Evolutionary conservation across 1,284 basidiomycete genomes (phyloP), one percentile per base, ranked within the genome.

Genomic region (Boletus smithii): DNA sequence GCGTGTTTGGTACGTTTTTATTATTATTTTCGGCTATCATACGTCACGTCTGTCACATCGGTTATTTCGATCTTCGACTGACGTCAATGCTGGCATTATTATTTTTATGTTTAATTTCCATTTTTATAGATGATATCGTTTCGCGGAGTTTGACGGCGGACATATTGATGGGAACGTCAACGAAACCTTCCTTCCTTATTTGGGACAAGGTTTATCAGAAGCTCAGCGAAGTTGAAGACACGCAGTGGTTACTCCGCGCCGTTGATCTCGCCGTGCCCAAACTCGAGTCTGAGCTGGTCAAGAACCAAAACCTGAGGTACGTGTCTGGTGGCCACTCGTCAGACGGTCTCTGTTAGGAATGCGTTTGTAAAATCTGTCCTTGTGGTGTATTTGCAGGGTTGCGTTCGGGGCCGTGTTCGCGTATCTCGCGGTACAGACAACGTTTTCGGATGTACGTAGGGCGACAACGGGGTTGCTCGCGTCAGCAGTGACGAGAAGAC

Each of bases 141-240:
- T 62, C 69, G 20, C 64, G 57, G 48, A 73, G 80, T 60, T 40
- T 74, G 16, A 68, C 66, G 1, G 55, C 80, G 9, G 73, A 77
- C 36, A 67, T 72, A 0, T 65, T 85, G 9, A 60, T 66, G 7
- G 60, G 73, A 8, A 72, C 71, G 2, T 63, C 74, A 1, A 65
- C 74, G 6, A 95, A 92, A 62, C 88, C 91, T 0, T 86, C 87
- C 1, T 95, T 95, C 70, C 63, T 97, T 32, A 61, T 95, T 17
- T 91, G 82, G 79, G 91, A 94, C 48, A 93, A 89, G 66, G 81
- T 90, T 0, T 93, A 92, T 61, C 79, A 83, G 47, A 92, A 90
- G 63, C 59, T 87, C 5, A 70, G 70, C 5, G 76, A 81, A 5
- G 58, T 68, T 0, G 80, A 82, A 16, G 92, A 95, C 26, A 83